Base-by-base conservation (phyloP, 306 rosid species). In the Senna siamea region DNA sequence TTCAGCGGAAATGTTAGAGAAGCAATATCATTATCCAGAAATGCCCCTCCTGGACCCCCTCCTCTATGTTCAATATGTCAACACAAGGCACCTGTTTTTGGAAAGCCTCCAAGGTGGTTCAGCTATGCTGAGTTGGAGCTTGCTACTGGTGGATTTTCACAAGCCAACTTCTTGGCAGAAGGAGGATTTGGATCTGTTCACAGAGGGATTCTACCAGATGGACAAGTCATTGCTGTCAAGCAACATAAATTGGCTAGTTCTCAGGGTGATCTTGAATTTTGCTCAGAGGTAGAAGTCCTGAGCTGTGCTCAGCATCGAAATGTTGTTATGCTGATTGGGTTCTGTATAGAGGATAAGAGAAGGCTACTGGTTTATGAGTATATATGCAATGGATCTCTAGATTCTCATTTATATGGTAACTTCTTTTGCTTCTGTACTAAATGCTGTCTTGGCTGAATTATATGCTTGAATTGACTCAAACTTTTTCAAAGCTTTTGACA, bases 241-340 rank as follows among this genome's bases (percentile, higher is more conserved):
- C 99, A 95, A 76, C 99, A 95, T 72, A 95, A 90, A 84, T 82
- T 95, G 76, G 99, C 99, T 71, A 95, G 99, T 80, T 92, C 99
- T 72, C 99, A 95, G 75, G 99, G 99, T 38, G 99, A 95, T 83
- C 79, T 74, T 43, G 99, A 95, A 58, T 95, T 95, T 76, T 95
- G 99, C 77, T 92, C 99, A 0, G 99, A 95, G 82, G 99, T 95
- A 0, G 99, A 95, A 92, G 99, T 95, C 70, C 82, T 95, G 44
- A 95, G 99, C 83, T 95, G 99, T 77, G 99, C 99, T 70, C 99
- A 95, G 76, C 99, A 95, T 65, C 87, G 99, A 55, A 95, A 95
- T 73, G 99, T 95, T 69, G 99, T 95, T 47, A 92, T 95, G 99
- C 83, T 95, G 80, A 92, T 92, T 66, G 99, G 99, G 3, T 95